Conservation (phyloP, 2,329 filamentous ascomycete genomes). For the Aureobasidium sp. region DNA sequence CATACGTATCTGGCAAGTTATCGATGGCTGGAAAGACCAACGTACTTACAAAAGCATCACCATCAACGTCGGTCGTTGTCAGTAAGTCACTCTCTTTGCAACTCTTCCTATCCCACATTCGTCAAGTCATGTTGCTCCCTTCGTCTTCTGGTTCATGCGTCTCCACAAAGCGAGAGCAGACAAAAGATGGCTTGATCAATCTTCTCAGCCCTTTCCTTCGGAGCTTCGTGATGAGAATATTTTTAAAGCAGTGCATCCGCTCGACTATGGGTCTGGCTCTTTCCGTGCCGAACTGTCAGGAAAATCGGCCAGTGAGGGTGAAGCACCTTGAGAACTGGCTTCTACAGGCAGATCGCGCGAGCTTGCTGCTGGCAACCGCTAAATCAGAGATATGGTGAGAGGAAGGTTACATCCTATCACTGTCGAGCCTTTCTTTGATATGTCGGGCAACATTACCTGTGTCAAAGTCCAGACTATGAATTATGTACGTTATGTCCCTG, state of each 20-base stretch:
- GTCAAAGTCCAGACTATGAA: not conserved
- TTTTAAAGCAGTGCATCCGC: not conserved
- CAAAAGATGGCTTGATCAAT: not conserved
- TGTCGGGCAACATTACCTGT: not conserved
- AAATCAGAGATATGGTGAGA: not conserved
- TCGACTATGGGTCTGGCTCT: not conserved
- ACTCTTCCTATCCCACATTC: not conserved
- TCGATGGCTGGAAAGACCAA: not conserved
- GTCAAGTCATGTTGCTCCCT: not conserved
- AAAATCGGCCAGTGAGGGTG: not conserved
- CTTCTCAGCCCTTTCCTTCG: not conserved
- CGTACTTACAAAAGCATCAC: not conserved
- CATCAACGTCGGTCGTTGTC: not conserved
- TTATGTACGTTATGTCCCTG: not conserved
- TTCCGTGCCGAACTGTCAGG: not conserved
- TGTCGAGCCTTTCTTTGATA: not conserved
- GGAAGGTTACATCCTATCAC: not conserved
- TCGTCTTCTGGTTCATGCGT: not conserved
- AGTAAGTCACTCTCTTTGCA: not conserved
- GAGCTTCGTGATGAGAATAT: not conserved
- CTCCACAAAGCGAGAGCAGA: not conserved
- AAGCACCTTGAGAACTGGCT: not conserved
- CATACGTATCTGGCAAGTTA: not conserved
- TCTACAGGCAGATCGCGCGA: not conserved
- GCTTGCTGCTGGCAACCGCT: not conserved